Conservation (phyloP, 495 filamentous ascomycete species). For the Hypoxylon rickii region DNA sequence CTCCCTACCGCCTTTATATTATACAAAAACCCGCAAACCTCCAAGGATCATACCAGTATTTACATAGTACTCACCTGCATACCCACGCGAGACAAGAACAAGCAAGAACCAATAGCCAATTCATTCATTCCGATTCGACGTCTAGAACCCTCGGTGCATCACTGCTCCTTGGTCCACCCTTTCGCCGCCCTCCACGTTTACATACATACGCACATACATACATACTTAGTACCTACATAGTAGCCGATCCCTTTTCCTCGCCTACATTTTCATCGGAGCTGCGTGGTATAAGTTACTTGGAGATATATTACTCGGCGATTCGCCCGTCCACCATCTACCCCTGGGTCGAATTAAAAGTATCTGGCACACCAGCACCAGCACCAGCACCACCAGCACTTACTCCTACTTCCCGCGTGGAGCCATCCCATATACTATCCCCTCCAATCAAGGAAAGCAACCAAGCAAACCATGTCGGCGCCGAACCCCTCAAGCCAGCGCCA, state of each 20-base stretch:
- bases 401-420: too few relatives aligned
- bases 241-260: too few relatives aligned
- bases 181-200: constrained; percentile 30
- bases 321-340: too few relatives aligned
- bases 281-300: too few relatives aligned
- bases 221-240: too few relatives aligned
- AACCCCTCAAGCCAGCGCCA: constrained; percentile 27
- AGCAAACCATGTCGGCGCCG: constrained; percentile 19
- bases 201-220: constrained; percentile 17
- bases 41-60: background rate
- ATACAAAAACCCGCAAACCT: constrained; percentile 5
- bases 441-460: too few relatives aligned
- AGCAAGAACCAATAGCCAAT: background rate
- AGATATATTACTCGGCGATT: too few relatives aligned
- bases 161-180: constrained; percentile 21
- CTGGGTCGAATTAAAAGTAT: too few relatives aligned
- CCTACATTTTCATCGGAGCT: too few relatives aligned
- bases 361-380: too few relatives aligned
- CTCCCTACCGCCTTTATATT: background rate
- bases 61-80: background rate
- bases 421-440: too few relatives aligned
- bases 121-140: background rate
- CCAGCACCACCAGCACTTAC: too few relatives aligned
- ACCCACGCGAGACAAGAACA: background rate
- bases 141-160: background rate